Conservation (phyloP, 2,329 filamentous ascomycete genomes). For the Aciculosporium take region DNA sequence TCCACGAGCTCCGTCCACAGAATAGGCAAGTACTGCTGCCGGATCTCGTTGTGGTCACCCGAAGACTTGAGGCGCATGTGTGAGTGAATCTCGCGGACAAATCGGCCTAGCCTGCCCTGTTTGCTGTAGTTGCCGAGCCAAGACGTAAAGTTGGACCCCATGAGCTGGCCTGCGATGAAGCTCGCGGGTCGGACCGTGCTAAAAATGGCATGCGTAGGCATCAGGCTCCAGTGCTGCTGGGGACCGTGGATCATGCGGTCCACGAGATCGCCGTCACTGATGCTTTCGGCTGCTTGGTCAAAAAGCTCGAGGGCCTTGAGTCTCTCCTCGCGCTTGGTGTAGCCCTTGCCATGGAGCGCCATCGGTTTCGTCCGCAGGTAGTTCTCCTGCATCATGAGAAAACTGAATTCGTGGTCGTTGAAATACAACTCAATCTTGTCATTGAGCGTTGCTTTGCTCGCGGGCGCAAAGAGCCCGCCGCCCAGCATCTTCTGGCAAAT, state of each 20-base stretch:
- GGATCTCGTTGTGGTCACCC: slow-evolving; percentile 82
- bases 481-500: slow-evolving; percentile 88
- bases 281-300: slow-evolving; percentile 83
- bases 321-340: slow-evolving; percentile 50
- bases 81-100: slow-evolving; percentile 85
- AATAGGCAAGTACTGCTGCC: slow-evolving; percentile 83
- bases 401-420: slow-evolving; percentile 97
- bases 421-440: slow-evolving; percentile 99
- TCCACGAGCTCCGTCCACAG: slow-evolving; percentile 73
- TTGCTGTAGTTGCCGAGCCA: slow-evolving; percentile 97
- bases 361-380: slow-evolving; percentile 76
- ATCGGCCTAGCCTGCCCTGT: slow-evolving; percentile 59
- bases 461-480: slow-evolving; percentile 69
- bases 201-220: slow-evolving; percentile 92
- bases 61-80: slow-evolving; percentile 90
- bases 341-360: slow-evolving; percentile 39
- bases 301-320: slow-evolving; percentile 76
- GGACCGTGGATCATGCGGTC: slow-evolving; percentile 97
- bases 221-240: slow-evolving; percentile 95
- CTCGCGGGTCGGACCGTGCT: slow-evolving; percentile 87
- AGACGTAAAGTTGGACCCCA: slow-evolving; percentile 62
- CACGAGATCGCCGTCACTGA: slow-evolving; percentile 90
- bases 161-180: slow-evolving; percentile 67
- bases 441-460: slow-evolving; percentile 77
- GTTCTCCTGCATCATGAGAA: slow-evolving; percentile 96